A percentile compares a stretch with the other conserved stretches of the same genome.
Evolutionary conservation across 2,329 filamentous ascomycete genomes (phyloP).

Genomic region (Nemania serpens): DNA sequence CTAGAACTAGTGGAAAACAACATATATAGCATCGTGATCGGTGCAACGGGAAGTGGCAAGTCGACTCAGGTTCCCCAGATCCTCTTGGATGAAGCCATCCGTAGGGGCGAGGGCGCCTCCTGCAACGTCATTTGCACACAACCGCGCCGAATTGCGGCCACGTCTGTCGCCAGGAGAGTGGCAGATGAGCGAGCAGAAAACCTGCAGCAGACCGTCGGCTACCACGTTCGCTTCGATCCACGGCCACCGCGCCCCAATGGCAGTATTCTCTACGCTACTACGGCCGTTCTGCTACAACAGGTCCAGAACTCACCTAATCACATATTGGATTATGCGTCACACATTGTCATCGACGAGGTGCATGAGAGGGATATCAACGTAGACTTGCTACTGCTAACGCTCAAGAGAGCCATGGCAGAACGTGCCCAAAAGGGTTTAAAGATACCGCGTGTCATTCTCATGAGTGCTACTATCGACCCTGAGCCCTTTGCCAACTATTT

Average conservation of each 20-base stretch:
- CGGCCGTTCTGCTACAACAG: background rate
- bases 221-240: background rate
- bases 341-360: background rate
- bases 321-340: background rate
- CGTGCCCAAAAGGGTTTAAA: background rate
- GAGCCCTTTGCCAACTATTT: background rate
- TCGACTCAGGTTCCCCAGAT: background rate
- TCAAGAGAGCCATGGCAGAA: background rate
- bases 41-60: background rate
- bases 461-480: background rate
- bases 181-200: background rate
- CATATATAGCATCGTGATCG: background rate
- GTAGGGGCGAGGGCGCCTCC: background rate
- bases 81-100: background rate
- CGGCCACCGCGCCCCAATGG: background rate
- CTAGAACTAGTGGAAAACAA: background rate
- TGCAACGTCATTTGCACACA: background rate
- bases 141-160: background rate
- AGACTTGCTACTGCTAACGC: background rate
- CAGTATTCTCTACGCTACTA: background rate
- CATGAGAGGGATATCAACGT: background rate
- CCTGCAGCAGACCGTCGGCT: background rate
- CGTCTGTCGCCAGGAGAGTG: background rate
- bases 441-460: background rate
- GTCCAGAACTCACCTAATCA: background rate